Evolutionary conservation across 2,329 filamentous ascomycete genomes (phyloP).

Genomic region (Phialophora verrucosa): DNA sequence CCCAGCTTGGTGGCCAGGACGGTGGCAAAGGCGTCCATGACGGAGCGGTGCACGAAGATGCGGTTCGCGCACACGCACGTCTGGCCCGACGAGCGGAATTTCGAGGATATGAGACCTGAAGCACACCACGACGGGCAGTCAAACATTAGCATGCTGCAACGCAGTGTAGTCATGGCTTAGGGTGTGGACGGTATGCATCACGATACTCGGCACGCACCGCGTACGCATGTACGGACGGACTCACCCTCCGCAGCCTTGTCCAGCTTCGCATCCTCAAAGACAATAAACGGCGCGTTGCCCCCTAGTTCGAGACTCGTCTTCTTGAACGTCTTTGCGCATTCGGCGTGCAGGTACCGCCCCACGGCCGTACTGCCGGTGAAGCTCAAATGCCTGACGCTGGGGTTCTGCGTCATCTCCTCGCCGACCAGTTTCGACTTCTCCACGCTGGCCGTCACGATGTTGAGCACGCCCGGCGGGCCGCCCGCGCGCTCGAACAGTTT

Average conservation of each 20-base stretch:
- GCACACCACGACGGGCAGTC: not conserved
- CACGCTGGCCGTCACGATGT: constrained; percentile 55
- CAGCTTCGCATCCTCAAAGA: constrained; percentile 50
- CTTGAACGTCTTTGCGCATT: constrained; percentile 46
- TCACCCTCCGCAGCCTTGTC: constrained; percentile 39
- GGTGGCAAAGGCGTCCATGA: constrained; percentile 82
- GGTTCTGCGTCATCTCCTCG: constrained; percentile 39
- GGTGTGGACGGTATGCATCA: not conserved
- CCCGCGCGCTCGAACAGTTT: constrained; percentile 44
- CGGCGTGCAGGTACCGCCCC: constrained; percentile 45
- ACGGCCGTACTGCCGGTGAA: constrained; percentile 52
- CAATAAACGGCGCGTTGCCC: constrained; percentile 50
- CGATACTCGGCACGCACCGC: not conserved
- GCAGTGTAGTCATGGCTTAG: not conserved
- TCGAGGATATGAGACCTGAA: constrained; percentile 28
- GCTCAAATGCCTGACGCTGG: constrained; percentile 40
- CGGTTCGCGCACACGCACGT: constrained; percentile 91
- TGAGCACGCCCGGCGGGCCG: constrained; percentile 43
- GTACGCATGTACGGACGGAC: not conserved
- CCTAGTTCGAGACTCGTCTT: constrained; percentile 53
- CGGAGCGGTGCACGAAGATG: constrained; percentile 81
- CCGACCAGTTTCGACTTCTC: constrained; percentile 81
- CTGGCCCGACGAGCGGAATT: constrained; percentile 69
- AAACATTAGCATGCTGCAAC: not conserved
- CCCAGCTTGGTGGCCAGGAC: constrained; percentile 63